Evolutionary conservation across 2,329 filamentous ascomycete species (phyloP), one percentile per base, ranked within the genome.

Genomic region (Colletotrichum lini): DNA sequence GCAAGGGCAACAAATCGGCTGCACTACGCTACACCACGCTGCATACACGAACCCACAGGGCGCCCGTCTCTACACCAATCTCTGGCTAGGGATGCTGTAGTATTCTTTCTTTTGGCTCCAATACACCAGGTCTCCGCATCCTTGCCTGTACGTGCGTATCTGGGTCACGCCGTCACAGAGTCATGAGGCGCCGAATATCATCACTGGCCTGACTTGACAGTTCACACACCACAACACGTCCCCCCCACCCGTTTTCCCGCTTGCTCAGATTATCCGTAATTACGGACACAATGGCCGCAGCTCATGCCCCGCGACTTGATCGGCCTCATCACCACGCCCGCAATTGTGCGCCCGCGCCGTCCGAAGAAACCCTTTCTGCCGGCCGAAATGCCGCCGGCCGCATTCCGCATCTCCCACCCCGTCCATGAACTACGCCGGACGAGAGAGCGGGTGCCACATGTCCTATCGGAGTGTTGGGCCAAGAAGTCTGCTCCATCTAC

Each of bases 341-440:
- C 65, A 72, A 12, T 15, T 64, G 38, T 72, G 54, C 69, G 59
- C 59, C 69, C 69, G 59, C 66, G 66, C 54, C 23, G 30, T 65
- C 69, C 58, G 65, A 47, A 57, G 45, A 67, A 57, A 35, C 30
- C 7, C 45, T 21, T 61, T 30, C 26, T 50, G 15, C 23, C 40
- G 42, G 40, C 49, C 57, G 35, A 50, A 54, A 50, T 65, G 52
- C 60, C 44, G 65, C 40, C 44, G 56, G 53, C 38, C 65, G 30
- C 47, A 42, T 53, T 26, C 52, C 68, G 38, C 57, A 40, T 45
- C 57, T 58, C 58, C 40, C 15, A 54, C 13, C 5, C 52, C 52
- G 53, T 52, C 26, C 45, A 58, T 53, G 57, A 52, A 16, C 45
- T 49, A n/a, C 35, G n/a, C 13, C 13, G 47, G 47, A 13, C 38